phyloP scores from a whole-genome alignment of 768 basidiomycete genomes.

The Favolaschia claudopus region DNA sequence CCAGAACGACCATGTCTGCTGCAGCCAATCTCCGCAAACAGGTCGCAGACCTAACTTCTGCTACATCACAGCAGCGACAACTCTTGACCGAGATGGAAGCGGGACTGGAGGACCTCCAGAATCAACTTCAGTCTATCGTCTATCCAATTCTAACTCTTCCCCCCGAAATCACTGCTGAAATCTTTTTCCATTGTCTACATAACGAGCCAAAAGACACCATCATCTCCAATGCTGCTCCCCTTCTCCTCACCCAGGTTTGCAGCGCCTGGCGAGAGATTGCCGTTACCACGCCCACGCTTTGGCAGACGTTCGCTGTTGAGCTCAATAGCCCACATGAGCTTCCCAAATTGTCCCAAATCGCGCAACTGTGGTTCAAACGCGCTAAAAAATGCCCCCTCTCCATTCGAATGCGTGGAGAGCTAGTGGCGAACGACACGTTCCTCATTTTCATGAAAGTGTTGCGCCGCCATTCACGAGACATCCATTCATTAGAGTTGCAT shows the following conservation, averaged over 20 bases:
- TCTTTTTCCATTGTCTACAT: not conserved
- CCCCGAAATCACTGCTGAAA: not conserved
- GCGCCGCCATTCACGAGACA: no score
- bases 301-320: not conserved
- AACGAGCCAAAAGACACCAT: no score
- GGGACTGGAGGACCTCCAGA: not conserved
- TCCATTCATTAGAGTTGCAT: no score
- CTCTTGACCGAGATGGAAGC: not conserved
- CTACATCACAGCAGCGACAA: not conserved
- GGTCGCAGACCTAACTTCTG: not conserved
- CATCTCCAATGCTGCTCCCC: not conserved
- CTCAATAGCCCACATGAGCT: no score
- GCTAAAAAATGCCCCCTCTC: no score
- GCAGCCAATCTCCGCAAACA: not conserved
- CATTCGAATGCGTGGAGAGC: no score
- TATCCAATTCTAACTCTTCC: not conserved
- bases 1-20: not conserved
- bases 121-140: not conserved
- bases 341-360: no score
- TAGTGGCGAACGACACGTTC: no score
- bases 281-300: not conserved
- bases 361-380: no score
- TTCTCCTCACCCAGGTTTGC: not conserved
- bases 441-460: no score
- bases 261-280: not conserved